Conservation (phyloP, 768 basidiomycete genomes). For the Boletus tylopilopsis region DNA sequence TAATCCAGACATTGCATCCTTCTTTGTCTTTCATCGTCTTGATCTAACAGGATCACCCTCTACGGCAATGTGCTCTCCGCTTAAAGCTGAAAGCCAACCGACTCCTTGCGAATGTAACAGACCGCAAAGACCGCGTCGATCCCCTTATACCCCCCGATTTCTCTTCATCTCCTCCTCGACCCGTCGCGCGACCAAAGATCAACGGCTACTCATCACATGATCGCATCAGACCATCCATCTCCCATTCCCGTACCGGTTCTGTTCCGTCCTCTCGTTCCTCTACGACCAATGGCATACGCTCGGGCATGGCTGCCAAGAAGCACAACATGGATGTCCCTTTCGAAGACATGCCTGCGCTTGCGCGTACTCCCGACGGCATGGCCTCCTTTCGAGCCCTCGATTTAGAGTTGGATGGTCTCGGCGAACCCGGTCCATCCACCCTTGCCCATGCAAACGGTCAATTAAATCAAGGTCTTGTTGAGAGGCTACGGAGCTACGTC, state of each 20-base stretch:
- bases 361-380: constrained; percentile 77
- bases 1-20: neutral
- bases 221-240: constrained; percentile 24
- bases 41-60: constrained; percentile 70
- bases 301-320: constrained; percentile 11
- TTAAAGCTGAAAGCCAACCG: constrained; percentile 82
- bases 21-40: neutral
- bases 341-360: constrained; percentile 61
- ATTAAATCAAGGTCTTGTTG: constrained; percentile 12
- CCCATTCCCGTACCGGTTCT: constrained; percentile 4
- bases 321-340: constrained; percentile 47
- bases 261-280: constrained; percentile 9
- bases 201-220: constrained; percentile 37
- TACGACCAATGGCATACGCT: constrained; percentile 17
- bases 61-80: constrained; percentile 76
- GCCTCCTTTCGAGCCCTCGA: constrained; percentile 59
- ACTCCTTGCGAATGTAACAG: constrained; percentile 84
- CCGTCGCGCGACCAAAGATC: constrained; percentile 40
- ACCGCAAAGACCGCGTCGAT: constrained; percentile 77
- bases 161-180: constrained; percentile 27
- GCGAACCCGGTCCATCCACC: constrained; percentile 33
- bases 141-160: constrained; percentile 56
- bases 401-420: constrained; percentile 40
- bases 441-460: constrained; percentile 33
- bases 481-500: constrained; percentile 20